phyloP scores from a whole-genome alignment of 208 protist species.

The Leishmania martiniquensis region DNA sequence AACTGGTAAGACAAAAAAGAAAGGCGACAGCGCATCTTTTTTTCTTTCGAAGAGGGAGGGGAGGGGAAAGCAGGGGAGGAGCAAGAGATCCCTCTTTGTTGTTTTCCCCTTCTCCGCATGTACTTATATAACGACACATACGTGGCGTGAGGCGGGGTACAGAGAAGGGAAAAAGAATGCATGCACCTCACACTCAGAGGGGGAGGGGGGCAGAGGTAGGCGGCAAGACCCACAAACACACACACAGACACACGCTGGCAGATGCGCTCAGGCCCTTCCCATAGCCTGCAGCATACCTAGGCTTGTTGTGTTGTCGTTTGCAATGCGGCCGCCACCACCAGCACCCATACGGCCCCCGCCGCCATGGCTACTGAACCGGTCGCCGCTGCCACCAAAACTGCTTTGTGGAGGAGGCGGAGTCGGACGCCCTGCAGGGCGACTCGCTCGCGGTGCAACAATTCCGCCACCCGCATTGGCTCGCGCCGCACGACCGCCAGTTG shows the following conservation, averaged over 20 bases:
- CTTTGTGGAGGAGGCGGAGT: slow-evolving; percentile 5
- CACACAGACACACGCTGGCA: not conserved
- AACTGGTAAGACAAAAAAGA: not conserved
- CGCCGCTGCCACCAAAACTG: slow-evolving; percentile 22
- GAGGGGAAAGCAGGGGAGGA: too few relatives aligned
- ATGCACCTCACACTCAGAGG: slow-evolving; percentile 13
- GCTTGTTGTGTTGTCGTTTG: slow-evolving; percentile 87
- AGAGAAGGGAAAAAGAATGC: not conserved
- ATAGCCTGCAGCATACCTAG: slow-evolving; percentile 89
- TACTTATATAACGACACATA: not conserved
- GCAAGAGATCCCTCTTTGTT: not conserved
- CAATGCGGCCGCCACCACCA: slow-evolving; percentile 46
- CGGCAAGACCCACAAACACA: too few relatives aligned
- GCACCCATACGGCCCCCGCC: slow-evolving; percentile 27
- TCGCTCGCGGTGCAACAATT: slow-evolving; percentile 16
- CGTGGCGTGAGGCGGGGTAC: not conserved
- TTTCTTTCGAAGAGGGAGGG: too few relatives aligned
- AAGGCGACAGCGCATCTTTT: not conserved
- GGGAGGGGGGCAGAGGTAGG: not conserved
- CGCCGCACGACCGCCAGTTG: slow-evolving; percentile 43
- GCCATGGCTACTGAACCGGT: slow-evolving; percentile 38
- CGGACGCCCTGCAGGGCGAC: not conserved
- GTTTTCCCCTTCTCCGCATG: not conserved
- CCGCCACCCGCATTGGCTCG: slow-evolving; percentile 17
- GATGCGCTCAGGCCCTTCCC: slow-evolving; percentile 56